Conservation (phyloP, 495 filamentous ascomycete genomes). For the Podospora pseudopauciseta region DNA sequence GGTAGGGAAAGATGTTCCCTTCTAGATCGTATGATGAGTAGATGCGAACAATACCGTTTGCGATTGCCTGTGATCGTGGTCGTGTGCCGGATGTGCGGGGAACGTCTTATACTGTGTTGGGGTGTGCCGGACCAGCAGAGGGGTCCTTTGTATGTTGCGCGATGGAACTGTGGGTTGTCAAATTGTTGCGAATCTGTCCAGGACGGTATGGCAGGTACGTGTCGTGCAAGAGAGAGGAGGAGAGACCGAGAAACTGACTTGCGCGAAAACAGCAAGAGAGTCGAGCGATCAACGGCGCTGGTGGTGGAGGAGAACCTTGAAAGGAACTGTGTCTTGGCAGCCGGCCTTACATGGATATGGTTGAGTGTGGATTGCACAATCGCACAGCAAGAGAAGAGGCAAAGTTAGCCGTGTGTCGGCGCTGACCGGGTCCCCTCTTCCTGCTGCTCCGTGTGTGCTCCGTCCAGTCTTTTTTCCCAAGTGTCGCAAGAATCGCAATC, state of each 20-base stretch:
- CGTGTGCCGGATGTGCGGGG: not conserved
- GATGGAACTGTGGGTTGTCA: not conserved
- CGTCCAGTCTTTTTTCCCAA: not conserved
- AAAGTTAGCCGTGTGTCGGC: slow-evolving; percentile 19
- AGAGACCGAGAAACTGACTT: slow-evolving; percentile 9
- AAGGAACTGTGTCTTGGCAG: slow-evolving; percentile 25
- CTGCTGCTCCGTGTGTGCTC: not conserved
- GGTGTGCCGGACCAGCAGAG: slow-evolving; percentile 2
- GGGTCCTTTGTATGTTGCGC: not conserved
- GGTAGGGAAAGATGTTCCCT: not conserved
- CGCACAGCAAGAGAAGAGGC: not conserved
- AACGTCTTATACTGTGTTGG: not conserved
- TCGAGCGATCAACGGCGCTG: not conserved
- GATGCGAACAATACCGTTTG: not conserved
- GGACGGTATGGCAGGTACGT: not conserved
- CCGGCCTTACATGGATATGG: not conserved
- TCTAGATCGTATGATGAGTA: not conserved
- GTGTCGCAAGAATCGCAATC: slow-evolving; percentile 10
- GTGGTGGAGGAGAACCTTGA: slow-evolving; percentile 13
- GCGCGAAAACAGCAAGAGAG: not conserved
- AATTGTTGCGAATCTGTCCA: not conserved
- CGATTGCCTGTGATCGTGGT: not conserved
- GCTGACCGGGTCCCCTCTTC: slow-evolving; percentile 9
- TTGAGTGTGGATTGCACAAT: slow-evolving; percentile 23
- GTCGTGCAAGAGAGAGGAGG: slow-evolving; percentile 7